Evolutionary conservation across 106 monocot genomes (phyloP), one percentile per base, ranked within the genome.

Genomic region (Allium sativum): DNA sequence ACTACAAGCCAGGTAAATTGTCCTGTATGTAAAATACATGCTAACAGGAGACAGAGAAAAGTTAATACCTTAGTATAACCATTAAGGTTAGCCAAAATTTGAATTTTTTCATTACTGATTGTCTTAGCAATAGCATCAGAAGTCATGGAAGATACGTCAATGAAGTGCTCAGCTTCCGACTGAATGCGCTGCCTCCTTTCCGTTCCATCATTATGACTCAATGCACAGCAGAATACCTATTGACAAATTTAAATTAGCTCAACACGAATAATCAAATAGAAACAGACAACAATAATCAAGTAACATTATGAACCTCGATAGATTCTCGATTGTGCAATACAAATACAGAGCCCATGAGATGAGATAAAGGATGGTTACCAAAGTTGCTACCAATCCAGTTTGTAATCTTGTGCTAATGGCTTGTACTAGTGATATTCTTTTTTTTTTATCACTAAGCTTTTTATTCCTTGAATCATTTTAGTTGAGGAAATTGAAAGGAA

Each of bases 381-480:
- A 96, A 96, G 65, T 96, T 91, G 63, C 96, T 96, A 66, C 96
- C 91, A 22, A 96, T n/a, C n/a, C n/a, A n/a, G n/a, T n/a, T n/a
- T n/a, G n/a, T n/a, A n/a, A n/a, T n/a, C n/a, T n/a, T n/a, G n/a
- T n/a, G n/a, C n/a, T n/a, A n/a, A n/a, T n/a, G n/a, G n/a, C n/a
- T n/a, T n/a, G n/a, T n/a, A n/a, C n/a, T n/a, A n/a, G n/a, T n/a
- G n/a, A n/a, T n/a, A n/a, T n/a, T n/a, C n/a, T n/a, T n/a, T n/a
- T n/a, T n/a, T n/a, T n/a, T 47, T 47, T 47, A 47, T 8, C 8
- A 56, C 56, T 21, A 40, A 58, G 41, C 8, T 58, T 59, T 59
- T 43, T 17, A 3, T 1, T 42, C 18, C 18, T 59, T 59, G 42
- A 18, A 45, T 15, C 45, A 62, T 47, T 62, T 62, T 44, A 21